Conservation (phyloP, 371 early-diverging fungal species). For the Rhizopus microsporus region DNA sequence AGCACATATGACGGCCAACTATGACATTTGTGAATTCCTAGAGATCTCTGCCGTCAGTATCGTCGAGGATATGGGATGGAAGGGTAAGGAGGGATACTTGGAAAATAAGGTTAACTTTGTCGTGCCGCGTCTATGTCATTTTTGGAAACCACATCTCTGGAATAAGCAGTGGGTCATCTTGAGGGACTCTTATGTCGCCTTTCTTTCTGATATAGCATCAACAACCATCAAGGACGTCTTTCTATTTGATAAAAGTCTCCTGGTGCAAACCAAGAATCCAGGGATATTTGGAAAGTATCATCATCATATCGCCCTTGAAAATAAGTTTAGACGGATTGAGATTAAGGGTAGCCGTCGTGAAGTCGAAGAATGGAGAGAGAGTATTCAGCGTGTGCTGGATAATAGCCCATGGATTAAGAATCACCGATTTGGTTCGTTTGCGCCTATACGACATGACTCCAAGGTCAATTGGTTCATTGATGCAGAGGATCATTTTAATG, state of each 20-base stretch:
- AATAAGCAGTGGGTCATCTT: slow-evolving; percentile 73
- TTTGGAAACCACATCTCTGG: slow-evolving; percentile 50
- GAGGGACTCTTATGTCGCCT: slow-evolving; percentile 54
- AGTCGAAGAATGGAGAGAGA: slow-evolving; percentile 66
- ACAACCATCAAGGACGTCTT: slow-evolving; percentile 51
- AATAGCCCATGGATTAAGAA: slow-evolving; percentile 70
- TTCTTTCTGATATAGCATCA: slow-evolving; percentile 52
- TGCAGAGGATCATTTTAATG: slow-evolving; percentile 83
- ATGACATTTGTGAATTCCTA: slow-evolving; percentile 78
- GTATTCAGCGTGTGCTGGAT: slow-evolving; percentile 56
- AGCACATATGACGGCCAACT: slow-evolving; percentile 62
- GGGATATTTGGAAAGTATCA: slow-evolving; percentile 44
- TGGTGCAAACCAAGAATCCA: slow-evolving; percentile 27
- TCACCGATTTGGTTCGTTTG: slow-evolving; percentile 80
- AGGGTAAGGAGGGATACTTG: slow-evolving; percentile 81
- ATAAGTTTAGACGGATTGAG: slow-evolving; percentile 64
- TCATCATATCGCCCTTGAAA: slow-evolving; percentile 56
- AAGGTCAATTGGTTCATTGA: slow-evolving; percentile 82
- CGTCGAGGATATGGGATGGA: slow-evolving; percentile 80
- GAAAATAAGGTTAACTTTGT: slow-evolving; percentile 59
- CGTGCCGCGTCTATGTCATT: slow-evolving; percentile 39
- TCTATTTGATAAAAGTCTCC: slow-evolving; percentile 38
- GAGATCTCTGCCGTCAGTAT: slow-evolving; percentile 78
- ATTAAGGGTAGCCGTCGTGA: slow-evolving; percentile 67
- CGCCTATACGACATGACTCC: slow-evolving; percentile 70